Conservation (phyloP, 257 asterid genomes). For the Solanum lycopersicoides region DNA sequence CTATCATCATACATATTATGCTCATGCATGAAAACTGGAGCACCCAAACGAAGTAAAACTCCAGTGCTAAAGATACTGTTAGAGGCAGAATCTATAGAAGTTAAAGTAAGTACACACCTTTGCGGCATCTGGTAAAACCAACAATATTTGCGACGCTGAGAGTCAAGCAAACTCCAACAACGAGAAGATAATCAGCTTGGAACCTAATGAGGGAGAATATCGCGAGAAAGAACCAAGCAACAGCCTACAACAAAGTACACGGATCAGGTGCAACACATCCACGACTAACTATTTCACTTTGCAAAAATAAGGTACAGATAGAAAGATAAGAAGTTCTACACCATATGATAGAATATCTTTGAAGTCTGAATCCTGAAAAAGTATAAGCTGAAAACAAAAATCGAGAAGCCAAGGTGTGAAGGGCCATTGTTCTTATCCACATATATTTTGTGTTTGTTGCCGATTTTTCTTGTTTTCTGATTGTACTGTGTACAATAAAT, state of each 20-base stretch:
- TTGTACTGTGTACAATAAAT: background rate
- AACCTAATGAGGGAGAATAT: slow-evolving; percentile 81
- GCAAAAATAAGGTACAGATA: background rate
- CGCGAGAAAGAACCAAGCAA: slow-evolving; percentile 68
- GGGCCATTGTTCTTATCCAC: background rate
- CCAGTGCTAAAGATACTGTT: background rate
- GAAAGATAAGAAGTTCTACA: background rate
- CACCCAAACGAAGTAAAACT: background rate
- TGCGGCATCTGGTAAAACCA: slow-evolving; percentile 94
- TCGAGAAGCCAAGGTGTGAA: background rate
- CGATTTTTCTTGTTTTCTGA: background rate
- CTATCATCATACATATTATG: background rate
- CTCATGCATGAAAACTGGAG: background rate
- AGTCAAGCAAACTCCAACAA: slow-evolving; percentile 95
- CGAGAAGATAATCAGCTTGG: slow-evolving; percentile 94
- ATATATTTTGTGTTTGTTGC: background rate
- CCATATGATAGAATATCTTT: background rate
- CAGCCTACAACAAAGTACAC: slow-evolving; percentile 41
- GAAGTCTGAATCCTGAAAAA: background rate
- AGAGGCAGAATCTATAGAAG: background rate
- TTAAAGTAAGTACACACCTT: slow-evolving; percentile 41
- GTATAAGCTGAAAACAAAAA: background rate
- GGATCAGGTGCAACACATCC: background rate
- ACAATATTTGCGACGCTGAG: slow-evolving; percentile 91
- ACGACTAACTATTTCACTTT: background rate